phyloP scores from a whole-genome alignment of 306 rosid species.

The Fragaria ananassa region DNA sequence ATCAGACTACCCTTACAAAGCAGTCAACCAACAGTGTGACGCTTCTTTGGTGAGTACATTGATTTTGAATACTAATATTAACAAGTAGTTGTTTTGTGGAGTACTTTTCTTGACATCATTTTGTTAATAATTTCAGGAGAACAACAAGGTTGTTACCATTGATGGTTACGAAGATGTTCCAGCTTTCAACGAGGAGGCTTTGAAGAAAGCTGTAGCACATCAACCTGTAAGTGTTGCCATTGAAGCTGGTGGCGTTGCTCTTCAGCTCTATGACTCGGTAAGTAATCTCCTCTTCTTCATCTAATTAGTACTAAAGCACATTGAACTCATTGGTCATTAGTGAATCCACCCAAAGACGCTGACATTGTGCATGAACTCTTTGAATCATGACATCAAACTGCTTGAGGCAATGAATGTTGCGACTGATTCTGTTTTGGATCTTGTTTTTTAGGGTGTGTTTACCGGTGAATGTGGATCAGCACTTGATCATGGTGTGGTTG shows the following conservation, averaged over 20 bases:
- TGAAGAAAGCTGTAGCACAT: constrained; percentile 57
- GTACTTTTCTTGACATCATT: background rate
- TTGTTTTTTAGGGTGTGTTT: constrained; percentile 63
- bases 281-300: background rate
- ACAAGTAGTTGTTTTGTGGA: background rate
- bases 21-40: constrained; percentile 52
- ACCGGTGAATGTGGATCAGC: constrained; percentile 67
- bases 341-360: background rate
- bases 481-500: constrained; percentile 85
- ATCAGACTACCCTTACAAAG: constrained; percentile 74
- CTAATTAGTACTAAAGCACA: too few relatives aligned
- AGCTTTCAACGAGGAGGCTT: constrained; percentile 40
- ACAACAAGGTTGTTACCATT: constrained; percentile 63
- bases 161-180: constrained; percentile 90
- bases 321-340: background rate
- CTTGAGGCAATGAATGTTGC: background rate
- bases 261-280: constrained; percentile 65
- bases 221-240: constrained; percentile 61
- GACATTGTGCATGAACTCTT: background rate
- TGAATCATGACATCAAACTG: background rate
- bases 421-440: background rate
- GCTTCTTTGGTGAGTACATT: constrained; percentile 37
- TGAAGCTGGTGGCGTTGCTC: constrained; percentile 63
- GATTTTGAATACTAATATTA: background rate
- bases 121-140: constrained; percentile 29